These are phyloP conservation scores for Rhododendron henanense DNA, from an alignment of 148 eudicot genomes.

Conservation along the genomic window DNA sequence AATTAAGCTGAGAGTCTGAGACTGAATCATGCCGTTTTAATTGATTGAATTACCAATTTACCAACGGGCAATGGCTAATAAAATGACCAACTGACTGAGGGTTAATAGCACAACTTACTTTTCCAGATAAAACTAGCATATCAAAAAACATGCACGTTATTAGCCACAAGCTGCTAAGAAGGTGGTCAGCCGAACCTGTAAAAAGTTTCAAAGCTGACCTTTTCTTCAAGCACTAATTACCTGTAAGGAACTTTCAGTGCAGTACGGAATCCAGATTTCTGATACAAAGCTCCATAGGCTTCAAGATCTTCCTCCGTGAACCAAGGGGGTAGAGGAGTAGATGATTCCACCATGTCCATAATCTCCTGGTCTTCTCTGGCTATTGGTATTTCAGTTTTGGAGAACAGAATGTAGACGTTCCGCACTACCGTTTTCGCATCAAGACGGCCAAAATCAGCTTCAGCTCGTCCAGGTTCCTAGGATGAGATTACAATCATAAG, in stretches of 20 bases:
- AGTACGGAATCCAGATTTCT: slow-evolving; percentile 37
- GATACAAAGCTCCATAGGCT: slow-evolving; percentile 29
- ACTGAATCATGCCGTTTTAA: not conserved
- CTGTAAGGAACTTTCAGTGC: slow-evolving; percentile 40
- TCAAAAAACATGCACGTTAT: not conserved
- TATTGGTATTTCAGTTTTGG: slow-evolving; percentile 34
- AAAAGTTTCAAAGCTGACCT: not conserved
- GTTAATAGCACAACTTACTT: not conserved
- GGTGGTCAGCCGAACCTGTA: not conserved
- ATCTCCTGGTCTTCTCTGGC: slow-evolving; percentile 34
- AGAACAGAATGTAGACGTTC: slow-evolving; percentile 36
- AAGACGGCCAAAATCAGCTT: slow-evolving; percentile 36
- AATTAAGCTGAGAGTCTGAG: no score
- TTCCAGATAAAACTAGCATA: not conserved
- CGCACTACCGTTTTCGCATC: slow-evolving; percentile 34
- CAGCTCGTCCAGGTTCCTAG: slow-evolving; percentile 38
- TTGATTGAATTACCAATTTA: not conserved
- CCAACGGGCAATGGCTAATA: not conserved
- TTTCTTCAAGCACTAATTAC: slow-evolving; percentile 8
- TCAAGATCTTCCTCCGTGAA: slow-evolving; percentile 37
- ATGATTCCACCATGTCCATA: slow-evolving; percentile 37
- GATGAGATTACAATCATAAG: not conserved
- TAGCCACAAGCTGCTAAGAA: not conserved
- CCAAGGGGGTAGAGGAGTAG: slow-evolving; percentile 32
- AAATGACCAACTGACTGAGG: not conserved